Percentiles rank a stretch among this genome's conserved stretches.
Evolutionary conservation across 768 basidiomycete genomes (phyloP).

Genomic region (Guyanaporus albipodus): DNA sequence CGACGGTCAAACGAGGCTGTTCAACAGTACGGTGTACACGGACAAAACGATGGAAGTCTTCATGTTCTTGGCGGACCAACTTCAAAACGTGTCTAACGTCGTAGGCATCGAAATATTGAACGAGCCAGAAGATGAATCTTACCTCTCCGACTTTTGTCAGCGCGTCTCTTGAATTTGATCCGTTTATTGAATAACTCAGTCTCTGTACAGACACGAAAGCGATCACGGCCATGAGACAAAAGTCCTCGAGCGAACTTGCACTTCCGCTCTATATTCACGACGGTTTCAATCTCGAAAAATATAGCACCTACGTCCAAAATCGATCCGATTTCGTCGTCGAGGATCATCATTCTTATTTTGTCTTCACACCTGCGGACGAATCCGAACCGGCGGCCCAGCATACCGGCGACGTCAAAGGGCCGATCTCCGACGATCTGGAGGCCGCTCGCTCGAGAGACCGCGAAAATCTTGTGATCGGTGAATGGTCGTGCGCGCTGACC

Average conservation of each 20-base stretch:
- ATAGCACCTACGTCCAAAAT: constrained; percentile 41
- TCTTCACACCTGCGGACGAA: constrained; percentile 55
- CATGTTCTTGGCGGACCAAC: constrained; percentile 33
- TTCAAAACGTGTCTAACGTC: constrained; percentile 45
- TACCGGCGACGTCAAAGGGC: constrained; percentile 34
- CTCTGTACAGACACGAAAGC: constrained; percentile 14
- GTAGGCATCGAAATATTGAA: constrained; percentile 60
- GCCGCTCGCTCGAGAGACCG: constrained; percentile 31
- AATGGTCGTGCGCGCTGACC: constrained; percentile 51
- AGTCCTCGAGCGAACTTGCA: constrained; percentile 18
- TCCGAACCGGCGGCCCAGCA: constrained; percentile 42
- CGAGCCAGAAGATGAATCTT: constrained; percentile 47
- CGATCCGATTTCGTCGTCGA: constrained; percentile 61
- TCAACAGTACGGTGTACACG: constrained; percentile 32
- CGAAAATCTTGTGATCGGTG: constrained; percentile 45
- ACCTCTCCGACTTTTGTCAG: constrained; percentile 40
- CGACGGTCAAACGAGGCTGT: constrained; percentile 38
- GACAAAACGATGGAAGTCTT: constrained; percentile 39
- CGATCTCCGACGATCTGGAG: constrained; percentile 8
- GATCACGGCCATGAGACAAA: constrained; percentile 20
- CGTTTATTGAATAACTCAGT: background rate
- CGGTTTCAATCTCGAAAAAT: constrained; percentile 48
- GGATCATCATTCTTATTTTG: constrained; percentile 73
- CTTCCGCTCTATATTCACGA: constrained; percentile 70
- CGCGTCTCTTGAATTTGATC: background rate